Conservation (phyloP, 2,329 filamentous ascomycete species). For the Fonsecaea multimorphosa region DNA sequence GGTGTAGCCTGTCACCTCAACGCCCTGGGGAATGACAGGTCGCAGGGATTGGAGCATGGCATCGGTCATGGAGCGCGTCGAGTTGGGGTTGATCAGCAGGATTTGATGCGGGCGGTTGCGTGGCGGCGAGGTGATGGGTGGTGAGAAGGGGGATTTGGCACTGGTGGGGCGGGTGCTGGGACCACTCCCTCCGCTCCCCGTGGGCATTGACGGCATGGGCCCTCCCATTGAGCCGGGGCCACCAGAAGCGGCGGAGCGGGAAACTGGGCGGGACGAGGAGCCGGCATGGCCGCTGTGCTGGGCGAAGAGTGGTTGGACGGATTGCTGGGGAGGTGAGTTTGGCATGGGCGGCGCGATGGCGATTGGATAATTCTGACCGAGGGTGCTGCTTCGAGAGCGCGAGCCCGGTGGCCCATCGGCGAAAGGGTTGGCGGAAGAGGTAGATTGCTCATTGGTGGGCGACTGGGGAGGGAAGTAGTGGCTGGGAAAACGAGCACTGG, state of each 20-base stretch:
- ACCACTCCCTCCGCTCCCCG: slow-evolving; percentile 17
- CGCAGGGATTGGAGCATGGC: slow-evolving; percentile 54
- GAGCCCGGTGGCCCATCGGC: slow-evolving; percentile 17
- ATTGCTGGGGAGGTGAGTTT: slow-evolving; percentile 29
- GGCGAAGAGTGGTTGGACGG: slow-evolving; percentile 35
- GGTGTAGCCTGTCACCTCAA: slow-evolving; percentile 59
- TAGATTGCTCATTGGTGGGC: slow-evolving; percentile 27
- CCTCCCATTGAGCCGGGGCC: slow-evolving; percentile 12
- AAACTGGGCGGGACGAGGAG: slow-evolving; percentile 34
- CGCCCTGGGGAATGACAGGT: slow-evolving; percentile 54
- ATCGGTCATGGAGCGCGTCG: slow-evolving; percentile 55
- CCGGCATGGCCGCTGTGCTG: slow-evolving; percentile 34
- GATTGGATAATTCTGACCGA: slow-evolving; percentile 37
- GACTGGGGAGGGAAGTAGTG: slow-evolving; percentile 33
- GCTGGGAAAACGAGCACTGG: slow-evolving; percentile 34
- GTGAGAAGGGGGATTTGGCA: slow-evolving; percentile 38
- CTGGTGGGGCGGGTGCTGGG: slow-evolving; percentile 33
- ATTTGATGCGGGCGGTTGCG: slow-evolving; percentile 42
- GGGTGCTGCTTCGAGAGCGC: slow-evolving; percentile 38
- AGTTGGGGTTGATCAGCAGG: slow-evolving; percentile 58
- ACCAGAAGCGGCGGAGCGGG: slow-evolving; percentile 21
- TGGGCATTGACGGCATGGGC: slow-evolving; percentile 25
- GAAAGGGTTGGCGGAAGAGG: slow-evolving; percentile 26
- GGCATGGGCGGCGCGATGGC: slow-evolving; percentile 32
- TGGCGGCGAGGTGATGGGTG: slow-evolving; percentile 36